phyloP scores from a whole-genome alignment of 2,329 filamentous ascomycete species.

The Trichoderma simmonsii region DNA sequence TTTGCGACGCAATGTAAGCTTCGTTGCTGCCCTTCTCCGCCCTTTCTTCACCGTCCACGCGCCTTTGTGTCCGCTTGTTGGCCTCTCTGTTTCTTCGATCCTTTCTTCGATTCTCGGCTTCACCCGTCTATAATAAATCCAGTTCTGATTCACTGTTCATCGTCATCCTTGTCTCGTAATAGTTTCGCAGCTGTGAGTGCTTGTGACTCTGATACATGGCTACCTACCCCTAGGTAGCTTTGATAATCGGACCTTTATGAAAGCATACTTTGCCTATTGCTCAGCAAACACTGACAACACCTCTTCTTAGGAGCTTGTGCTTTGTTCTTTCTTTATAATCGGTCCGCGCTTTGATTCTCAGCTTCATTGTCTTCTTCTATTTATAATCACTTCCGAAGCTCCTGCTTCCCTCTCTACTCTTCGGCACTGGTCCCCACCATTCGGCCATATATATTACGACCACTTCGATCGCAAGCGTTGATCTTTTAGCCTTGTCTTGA shows the following conservation, averaged over 20 bases:
- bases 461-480: constrained; percentile 1
- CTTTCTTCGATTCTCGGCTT: background rate
- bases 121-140: constrained; percentile 3
- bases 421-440: background rate
- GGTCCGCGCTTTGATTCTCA: background rate
- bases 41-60: constrained; percentile 5
- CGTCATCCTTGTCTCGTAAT: background rate
- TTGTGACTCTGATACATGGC: background rate
- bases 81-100: background rate
- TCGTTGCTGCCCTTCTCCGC: background rate
- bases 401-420: background rate
- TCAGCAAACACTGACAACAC: background rate
- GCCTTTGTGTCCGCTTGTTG: background rate
- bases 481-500: background rate
- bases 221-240: background rate
- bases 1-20: constrained; percentile 21
- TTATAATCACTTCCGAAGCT: background rate
- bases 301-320: background rate
- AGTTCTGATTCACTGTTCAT: background rate
- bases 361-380: background rate
- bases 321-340: background rate
- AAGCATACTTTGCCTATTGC: background rate
- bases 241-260: background rate
- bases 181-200: constrained; percentile 5
- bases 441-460: background rate